A percentile compares a stretch with the other conserved stretches of the same genome.
Evolutionary conservation across 306 rosid genomes (phyloP).

Genomic region (Fragaria nilgerrensis): DNA sequence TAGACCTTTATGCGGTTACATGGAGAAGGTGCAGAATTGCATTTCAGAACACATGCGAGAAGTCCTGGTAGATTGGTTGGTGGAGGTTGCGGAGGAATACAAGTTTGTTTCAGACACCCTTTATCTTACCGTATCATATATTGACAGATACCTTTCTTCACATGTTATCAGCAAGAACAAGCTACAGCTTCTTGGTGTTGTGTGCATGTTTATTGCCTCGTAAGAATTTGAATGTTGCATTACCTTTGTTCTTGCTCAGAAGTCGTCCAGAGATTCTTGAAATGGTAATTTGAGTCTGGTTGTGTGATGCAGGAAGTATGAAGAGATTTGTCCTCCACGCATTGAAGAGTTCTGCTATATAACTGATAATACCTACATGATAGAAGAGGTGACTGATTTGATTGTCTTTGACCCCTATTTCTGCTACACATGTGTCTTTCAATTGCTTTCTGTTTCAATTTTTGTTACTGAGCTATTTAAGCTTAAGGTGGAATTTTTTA

Average conservation of each 20-base stretch:
- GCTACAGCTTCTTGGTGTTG: conserved; percentile 51
- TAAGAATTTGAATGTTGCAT: conserved; percentile 7
- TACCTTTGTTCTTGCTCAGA: background rate
- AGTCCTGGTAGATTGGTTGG: conserved; percentile 49
- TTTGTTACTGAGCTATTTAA: background rate
- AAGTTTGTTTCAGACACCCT: conserved; percentile 41
- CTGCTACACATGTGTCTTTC: background rate
- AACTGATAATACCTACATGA: conserved; percentile 42
- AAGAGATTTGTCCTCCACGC: conserved; percentile 42
- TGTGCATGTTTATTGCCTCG: conserved; percentile 46
- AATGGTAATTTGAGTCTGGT: conserved; percentile 1
- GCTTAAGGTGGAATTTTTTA: background rate
- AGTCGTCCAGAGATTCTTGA: background rate
- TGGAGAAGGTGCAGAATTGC: conserved; percentile 24
- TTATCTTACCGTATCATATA: conserved; percentile 33
- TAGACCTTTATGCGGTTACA: conserved; percentile 23
- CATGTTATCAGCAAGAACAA: conserved; percentile 21
- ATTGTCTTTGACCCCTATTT: background rate
- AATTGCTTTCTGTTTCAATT: background rate
- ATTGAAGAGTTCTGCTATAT: conserved; percentile 44
- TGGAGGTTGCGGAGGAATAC: conserved; percentile 43
- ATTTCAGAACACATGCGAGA: conserved; percentile 24
- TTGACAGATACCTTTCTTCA: conserved; percentile 43
- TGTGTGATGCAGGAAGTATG: conserved; percentile 38
- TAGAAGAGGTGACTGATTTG: conserved; percentile 33